Evolutionary conservation across 306 rosid species (phyloP).

Genomic region (Vigna angularis): DNA sequence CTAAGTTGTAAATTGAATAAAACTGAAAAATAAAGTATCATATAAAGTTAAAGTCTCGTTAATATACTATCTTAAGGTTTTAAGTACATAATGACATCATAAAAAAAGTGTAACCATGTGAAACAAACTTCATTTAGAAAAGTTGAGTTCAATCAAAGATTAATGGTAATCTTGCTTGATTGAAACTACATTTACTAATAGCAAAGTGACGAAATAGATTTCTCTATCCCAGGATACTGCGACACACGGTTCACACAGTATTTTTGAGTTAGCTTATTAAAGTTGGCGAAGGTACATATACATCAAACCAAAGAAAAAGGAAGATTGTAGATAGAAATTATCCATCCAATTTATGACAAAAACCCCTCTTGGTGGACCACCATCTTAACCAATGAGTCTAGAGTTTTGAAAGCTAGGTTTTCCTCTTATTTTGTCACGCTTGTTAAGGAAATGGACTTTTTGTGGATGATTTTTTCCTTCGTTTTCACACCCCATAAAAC

Average conservation of each 20-base stretch:
- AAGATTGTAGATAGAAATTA: not conserved
- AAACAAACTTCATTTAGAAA: no score
- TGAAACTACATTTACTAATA: not conserved
- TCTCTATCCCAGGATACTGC: not conserved
- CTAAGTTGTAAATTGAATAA: no score
- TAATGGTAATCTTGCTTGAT: no score
- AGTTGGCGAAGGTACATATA: not conserved
- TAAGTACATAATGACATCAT: no score
- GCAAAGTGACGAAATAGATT: not conserved
- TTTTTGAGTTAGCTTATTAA: not conserved
- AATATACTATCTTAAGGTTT: no score
- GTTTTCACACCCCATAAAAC: constrained; percentile 13
- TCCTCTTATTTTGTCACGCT: not conserved
- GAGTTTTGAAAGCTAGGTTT: not conserved
- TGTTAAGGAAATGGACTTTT: not conserved
- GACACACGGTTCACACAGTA: not conserved
- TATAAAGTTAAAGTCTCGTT: no score
- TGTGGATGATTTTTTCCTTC: constrained; percentile 39
- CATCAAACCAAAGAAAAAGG: not conserved
- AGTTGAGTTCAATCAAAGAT: no score
- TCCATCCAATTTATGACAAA: not conserved
- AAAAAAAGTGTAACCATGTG: no score
- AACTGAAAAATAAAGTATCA: accelerated
- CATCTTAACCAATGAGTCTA: not conserved
- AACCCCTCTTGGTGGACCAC: constrained; percentile 22